phyloP scores from a whole-genome alignment of 306 rosid species.

The Trichosanthes cucumerina region DNA sequence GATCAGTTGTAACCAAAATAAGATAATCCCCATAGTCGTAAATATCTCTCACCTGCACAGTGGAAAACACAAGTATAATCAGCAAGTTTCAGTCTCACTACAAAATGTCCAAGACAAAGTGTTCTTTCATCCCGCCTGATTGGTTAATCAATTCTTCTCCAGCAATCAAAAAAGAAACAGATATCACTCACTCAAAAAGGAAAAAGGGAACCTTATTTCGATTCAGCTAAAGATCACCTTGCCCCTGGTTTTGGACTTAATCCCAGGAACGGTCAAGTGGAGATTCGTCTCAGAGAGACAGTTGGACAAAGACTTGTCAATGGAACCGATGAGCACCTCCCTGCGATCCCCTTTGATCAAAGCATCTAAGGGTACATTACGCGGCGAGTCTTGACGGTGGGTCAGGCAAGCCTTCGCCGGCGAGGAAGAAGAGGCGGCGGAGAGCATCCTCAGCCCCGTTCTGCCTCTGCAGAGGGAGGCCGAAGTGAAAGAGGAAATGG shows the following conservation, averaged over 20 bases:
- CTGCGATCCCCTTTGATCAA: constrained; percentile 36
- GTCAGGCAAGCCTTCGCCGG: constrained; percentile 27
- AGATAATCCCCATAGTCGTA: constrained; percentile 77
- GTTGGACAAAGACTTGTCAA: constrained; percentile 29
- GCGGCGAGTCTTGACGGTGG: constrained; percentile 18
- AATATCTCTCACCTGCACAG: constrained; percentile 74
- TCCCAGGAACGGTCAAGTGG: constrained; percentile 62
- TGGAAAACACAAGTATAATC: not conserved
- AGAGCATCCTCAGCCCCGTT: constrained; percentile 22
- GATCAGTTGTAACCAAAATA: constrained; percentile 78
- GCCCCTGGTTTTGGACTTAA: constrained; percentile 76
- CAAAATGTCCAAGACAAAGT: not conserved
- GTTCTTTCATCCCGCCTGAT: not conserved
- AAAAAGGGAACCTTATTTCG: not conserved
- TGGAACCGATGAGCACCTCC: constrained; percentile 30
- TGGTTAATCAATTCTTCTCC: not conserved
- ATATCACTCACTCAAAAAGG: not conserved
- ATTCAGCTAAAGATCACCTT: constrained; percentile 35
- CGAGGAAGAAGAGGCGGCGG: constrained; percentile 24
- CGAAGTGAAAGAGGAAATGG: constrained; percentile 2
- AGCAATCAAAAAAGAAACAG: not conserved
- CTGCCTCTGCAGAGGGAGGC: not conserved
- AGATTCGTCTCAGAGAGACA: constrained; percentile 81
- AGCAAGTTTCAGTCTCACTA: not conserved
- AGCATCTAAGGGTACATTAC: constrained; percentile 28